phyloP scores from a whole-genome alignment of 2,329 filamentous ascomycete species.

The Hirsutella minnesotensis region DNA sequence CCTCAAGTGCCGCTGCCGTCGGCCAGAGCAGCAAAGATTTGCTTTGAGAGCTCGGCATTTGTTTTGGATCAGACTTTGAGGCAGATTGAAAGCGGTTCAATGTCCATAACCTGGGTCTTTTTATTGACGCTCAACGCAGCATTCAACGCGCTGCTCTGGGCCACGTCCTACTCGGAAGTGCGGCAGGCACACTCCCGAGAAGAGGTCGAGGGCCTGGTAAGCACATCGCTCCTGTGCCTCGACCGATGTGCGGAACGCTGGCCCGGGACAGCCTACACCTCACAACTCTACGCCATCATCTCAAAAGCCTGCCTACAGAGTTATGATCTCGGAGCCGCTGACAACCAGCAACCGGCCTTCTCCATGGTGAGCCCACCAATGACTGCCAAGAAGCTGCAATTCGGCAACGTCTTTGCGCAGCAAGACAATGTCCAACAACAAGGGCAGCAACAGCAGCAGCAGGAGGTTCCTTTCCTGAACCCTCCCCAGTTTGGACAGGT shows the following conservation, averaged over 20 bases:
- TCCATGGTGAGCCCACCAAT: slow-evolving; percentile 23
- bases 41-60: slow-evolving; percentile 70
- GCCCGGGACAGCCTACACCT: slow-evolving; percentile 79
- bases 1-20: slow-evolving; percentile 86
- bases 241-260: slow-evolving; percentile 73
- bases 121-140: slow-evolving; percentile 82
- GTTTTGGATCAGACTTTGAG: slow-evolving; percentile 73
- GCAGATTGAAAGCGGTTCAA: slow-evolving; percentile 62
- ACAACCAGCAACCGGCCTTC: slow-evolving; percentile 12
- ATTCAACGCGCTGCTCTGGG: slow-evolving; percentile 85
- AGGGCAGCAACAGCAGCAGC: slow-evolving; percentile 11
- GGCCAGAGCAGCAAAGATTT: slow-evolving; percentile 62
- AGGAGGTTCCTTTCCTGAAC: slow-evolving; percentile 28
- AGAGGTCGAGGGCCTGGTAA: slow-evolving; percentile 64
- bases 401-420: slow-evolving; percentile 14
- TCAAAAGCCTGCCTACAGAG: slow-evolving; percentile 78
- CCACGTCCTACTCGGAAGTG: slow-evolving; percentile 76
- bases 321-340: slow-evolving; percentile 49
- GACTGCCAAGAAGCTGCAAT: slow-evolving; percentile 17
- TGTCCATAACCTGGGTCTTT: slow-evolving; percentile 92
- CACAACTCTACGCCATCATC: slow-evolving; percentile 77
- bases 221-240: slow-evolving; percentile 66
- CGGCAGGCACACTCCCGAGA: slow-evolving; percentile 60
- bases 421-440: slow-evolving; percentile 5
- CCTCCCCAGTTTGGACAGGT: slow-evolving; percentile 47